Conservation (phyloP, 2,329 filamentous ascomycete genomes). For the Lasiodiplodia citricola region DNA sequence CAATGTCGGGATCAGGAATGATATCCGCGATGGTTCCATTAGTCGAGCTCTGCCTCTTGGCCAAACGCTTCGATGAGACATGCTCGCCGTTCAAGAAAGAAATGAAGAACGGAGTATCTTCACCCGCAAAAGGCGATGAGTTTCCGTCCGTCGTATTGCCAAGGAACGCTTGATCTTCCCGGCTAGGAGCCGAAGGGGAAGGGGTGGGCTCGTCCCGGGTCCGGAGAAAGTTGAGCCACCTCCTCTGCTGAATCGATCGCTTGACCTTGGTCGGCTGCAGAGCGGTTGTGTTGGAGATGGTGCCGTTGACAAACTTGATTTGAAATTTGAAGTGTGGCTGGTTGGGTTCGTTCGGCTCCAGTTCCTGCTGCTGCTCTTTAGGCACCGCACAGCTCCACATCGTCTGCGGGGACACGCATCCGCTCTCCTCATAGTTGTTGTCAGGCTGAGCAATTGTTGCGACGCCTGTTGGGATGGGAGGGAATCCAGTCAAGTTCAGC, state of each 20-base stretch:
- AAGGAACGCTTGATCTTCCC: conserved; percentile 77
- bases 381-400: conserved; percentile 88
- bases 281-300: conserved; percentile 36
- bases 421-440: conserved; percentile 65
- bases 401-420: conserved; percentile 73
- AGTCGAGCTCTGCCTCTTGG: conserved; percentile 40
- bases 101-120: conserved; percentile 88
- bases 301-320: conserved; percentile 67
- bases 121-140: conserved; percentile 74
- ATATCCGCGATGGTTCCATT: conserved; percentile 53
- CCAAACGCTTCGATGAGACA: conserved; percentile 35
- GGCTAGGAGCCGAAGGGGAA: conserved; percentile 62
- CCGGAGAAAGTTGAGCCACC: conserved; percentile 39
- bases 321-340: conserved; percentile 82
- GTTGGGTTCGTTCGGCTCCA: conserved; percentile 66
- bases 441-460: conserved; percentile 78
- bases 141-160: conserved; percentile 85
- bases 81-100: conserved; percentile 62
- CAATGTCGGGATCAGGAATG: conserved; percentile 68
- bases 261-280: conserved; percentile 37
- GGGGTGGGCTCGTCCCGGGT: conserved; percentile 46
- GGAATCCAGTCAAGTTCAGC: conserved; percentile 85
- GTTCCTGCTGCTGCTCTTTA: conserved; percentile 72
- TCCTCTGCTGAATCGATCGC: conserved; percentile 33
- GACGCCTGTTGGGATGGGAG: conserved; percentile 83